These are phyloP conservation scores for Geotrichum reessii DNA, from an alignment of 1,139 yeast genomes.

Conservation along the genomic window DNA sequence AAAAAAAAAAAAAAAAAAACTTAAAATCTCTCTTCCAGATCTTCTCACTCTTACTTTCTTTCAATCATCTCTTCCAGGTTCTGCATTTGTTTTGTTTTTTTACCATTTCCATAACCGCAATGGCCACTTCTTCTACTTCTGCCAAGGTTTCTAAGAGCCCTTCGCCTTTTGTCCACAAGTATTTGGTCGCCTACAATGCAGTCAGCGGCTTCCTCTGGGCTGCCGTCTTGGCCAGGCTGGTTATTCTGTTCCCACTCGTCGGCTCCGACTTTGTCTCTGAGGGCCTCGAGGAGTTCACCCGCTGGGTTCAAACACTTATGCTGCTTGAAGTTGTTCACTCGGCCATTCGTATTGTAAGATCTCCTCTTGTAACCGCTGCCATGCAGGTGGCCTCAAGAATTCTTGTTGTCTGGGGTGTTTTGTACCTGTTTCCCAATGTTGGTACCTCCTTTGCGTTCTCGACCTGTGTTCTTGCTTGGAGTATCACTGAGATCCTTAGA, in stretches of 20 bases:
- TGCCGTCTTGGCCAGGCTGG: conserved; percentile 43
- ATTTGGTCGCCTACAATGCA: conserved; percentile 53
- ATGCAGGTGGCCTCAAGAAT: conserved; percentile 86
- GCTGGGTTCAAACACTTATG: conserved; percentile 76
- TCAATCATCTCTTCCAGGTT: not conserved
- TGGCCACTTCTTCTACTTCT: not conserved
- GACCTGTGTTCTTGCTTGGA: conserved; percentile 79
- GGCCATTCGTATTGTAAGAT: conserved; percentile 64
- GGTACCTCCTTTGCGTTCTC: conserved; percentile 54
- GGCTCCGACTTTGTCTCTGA: conserved; percentile 50
- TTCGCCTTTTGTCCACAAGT: conserved; percentile 19
- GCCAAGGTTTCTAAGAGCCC: conserved; percentile 1
- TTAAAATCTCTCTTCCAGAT: no score
- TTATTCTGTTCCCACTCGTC: conserved; percentile 36
- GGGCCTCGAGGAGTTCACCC: conserved; percentile 54
- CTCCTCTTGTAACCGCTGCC: conserved; percentile 76
- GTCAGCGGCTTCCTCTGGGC: conserved; percentile 65
- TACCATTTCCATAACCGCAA: not conserved
- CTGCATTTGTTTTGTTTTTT: not conserved
- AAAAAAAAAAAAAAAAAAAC: no score
- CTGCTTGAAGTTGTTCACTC: conserved; percentile 77
- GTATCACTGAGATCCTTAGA: conserved; percentile 81
- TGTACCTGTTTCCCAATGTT: conserved; percentile 63
- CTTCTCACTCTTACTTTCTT: no score
- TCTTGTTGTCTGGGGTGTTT: conserved; percentile 76